Evolutionary conservation across 371 early-diverging fungal genomes (phyloP).

Genomic region (Amoeboaphelidium protococcarum): DNA sequence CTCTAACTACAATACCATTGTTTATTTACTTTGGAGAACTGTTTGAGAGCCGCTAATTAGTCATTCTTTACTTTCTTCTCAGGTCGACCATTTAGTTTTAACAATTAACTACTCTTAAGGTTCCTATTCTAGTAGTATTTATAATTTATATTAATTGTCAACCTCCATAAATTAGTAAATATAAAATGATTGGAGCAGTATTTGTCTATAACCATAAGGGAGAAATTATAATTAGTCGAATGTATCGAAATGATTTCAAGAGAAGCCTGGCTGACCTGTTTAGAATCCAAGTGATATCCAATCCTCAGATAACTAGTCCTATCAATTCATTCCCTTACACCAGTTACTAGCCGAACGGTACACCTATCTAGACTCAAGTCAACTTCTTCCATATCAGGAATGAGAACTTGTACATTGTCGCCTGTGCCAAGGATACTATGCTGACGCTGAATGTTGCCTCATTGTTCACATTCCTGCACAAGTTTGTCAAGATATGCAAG

Average conservation of each 20-base stretch:
- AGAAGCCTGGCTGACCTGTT: conserved; percentile 84
- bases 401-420: conserved; percentile 66
- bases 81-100: too few species aligned
- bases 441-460: conserved; percentile 56
- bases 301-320: conserved; percentile 48
- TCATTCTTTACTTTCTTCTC: too few species aligned
- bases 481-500: conserved; percentile 38
- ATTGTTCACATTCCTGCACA: conserved; percentile 58
- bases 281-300: conserved; percentile 79
- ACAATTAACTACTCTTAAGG: too few species aligned
- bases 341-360: too few species aligned
- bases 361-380: conserved; percentile 61
- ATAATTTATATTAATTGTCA: too few species aligned
- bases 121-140: too few species aligned
- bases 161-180: too few species aligned
- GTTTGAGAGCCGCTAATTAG: too few species aligned
- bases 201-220: conserved; percentile 90
- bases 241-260: conserved; percentile 82
- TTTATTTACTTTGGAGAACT: too few species aligned
- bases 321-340: too few species aligned
- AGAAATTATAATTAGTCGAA: conserved; percentile 84
- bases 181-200: too few species aligned
- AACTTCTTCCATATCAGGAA: conserved; percentile 68
- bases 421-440: conserved; percentile 50
- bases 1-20: too few species aligned